Base-by-base conservation (phyloP, 768 basidiomycete genomes). In the Tephrocybe sp. region DNA sequence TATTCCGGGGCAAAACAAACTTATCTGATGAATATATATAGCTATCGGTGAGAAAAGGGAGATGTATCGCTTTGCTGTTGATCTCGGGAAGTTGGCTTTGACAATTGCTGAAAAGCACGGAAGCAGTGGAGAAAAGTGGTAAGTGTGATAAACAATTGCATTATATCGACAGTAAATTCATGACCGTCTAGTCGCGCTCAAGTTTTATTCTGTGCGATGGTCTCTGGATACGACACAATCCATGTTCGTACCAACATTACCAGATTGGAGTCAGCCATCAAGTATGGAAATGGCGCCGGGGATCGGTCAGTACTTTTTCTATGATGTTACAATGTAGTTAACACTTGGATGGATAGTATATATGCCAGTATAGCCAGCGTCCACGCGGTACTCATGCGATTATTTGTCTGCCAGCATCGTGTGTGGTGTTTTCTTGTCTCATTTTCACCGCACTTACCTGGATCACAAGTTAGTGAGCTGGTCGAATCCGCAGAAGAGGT, bases 71-170 rank as follows among this genome's bases (percentile, higher is more conserved):
- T 86, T 88, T 61, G 84, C 84, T 25, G 74, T 75, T 0, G 83
- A 87, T 57, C 71, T 88, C 29, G 85, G 79, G 21, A 84, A 79
- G 57, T 64, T 88, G 38, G 84, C 82, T 7, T 62, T 89, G 33
- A 76, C 75, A 38, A 82, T 88, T n/a, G 85, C 84, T 16, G 81
- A 86, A 37, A 71, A 68, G 19, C 71, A 84, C 61, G 85, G 85
- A 25, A 78, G 72, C 19, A 82, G 73, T 43, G 76, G 76, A 42
- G 84, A 86, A 61, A 84, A 84, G 74, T 86, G 85, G 84, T 83
- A 30, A 25, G 4, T 12, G 27, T 29, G 6, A 18, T 45, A 67
- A 42, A 27, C n/a, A 7, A 47, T 25, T 18, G 19, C 39, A 27
- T 38, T 24, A 18, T 16, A 53, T 15, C 21, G n/a, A n/a, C n/a